phyloP scores from a whole-genome alignment of 306 rosid genomes.

The Lagenaria siceraria region DNA sequence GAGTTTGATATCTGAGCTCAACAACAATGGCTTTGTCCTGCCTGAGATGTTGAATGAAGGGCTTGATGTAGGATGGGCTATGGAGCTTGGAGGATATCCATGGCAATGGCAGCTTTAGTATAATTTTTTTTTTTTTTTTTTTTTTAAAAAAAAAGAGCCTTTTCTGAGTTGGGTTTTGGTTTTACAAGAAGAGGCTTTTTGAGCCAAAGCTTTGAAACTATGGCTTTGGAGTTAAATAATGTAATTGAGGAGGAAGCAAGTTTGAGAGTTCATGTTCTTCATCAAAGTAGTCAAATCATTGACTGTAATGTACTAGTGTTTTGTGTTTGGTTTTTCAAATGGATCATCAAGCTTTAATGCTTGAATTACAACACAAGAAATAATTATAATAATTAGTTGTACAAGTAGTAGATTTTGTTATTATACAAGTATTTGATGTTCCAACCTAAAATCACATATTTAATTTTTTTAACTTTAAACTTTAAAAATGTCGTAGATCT shows the following conservation, averaged over 20 bases:
- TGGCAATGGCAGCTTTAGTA: constrained; percentile 32
- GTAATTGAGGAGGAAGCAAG: neutral
- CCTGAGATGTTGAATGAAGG: constrained; percentile 36
- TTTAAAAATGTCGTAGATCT: no score
- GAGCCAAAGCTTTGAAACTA: neutral
- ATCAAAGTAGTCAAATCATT: neutral
- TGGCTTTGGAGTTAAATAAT: neutral
- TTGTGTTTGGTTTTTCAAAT: neutral
- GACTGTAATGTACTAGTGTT: neutral
- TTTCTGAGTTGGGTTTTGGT: neutral
- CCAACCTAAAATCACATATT: no score
- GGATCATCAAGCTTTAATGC: neutral
- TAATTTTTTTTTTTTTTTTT: no score
- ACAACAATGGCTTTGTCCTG: constrained; percentile 22
- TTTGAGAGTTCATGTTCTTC: neutral
- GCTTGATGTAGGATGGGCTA: constrained; percentile 42
- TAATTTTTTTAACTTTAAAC: no score
- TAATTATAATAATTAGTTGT: neutral
- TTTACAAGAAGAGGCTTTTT: neutral
- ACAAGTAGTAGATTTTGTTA: no score
- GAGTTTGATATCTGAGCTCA: constrained; percentile 29
- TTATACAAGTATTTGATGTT: no score
- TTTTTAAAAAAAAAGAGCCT: neutral
- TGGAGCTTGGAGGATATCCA: constrained; percentile 74
- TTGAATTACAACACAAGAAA: neutral